phyloP scores from a whole-genome alignment of 441 rosid genomes.

The Syzygium malaccense region DNA sequence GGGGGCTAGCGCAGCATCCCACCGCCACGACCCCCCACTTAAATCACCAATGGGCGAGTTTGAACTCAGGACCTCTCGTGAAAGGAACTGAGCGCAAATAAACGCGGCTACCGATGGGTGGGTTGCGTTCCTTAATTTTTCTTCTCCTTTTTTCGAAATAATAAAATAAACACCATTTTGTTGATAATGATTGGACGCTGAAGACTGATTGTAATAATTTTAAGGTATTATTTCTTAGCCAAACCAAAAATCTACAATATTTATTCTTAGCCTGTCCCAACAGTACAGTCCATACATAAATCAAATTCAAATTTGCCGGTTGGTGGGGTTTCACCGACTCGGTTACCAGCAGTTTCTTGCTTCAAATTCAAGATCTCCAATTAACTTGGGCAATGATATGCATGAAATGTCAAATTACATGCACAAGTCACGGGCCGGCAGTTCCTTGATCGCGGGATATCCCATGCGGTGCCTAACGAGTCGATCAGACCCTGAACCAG shows the following conservation, averaged over 20 bases:
- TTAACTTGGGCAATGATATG: background rate
- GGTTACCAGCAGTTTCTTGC: background rate
- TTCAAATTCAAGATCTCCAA: background rate
- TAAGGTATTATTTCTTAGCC: background rate
- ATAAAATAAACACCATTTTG: background rate
- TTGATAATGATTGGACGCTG: background rate
- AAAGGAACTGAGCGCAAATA: too few relatives aligned
- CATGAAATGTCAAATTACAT: background rate
- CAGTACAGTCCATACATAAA: background rate
- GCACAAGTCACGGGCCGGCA: background rate
- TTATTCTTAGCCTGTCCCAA: background rate
- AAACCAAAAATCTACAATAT: background rate
- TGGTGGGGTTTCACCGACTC: background rate
- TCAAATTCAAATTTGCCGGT: background rate
- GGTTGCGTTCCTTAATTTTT: too few relatives aligned
- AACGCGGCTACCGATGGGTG: too few relatives aligned
- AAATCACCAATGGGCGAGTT: too few relatives aligned
- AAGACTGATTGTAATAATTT: background rate
- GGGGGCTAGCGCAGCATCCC: too few relatives aligned
- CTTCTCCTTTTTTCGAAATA: rapidly evolving
- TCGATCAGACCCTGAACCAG: too few relatives aligned
- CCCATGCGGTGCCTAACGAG: too few relatives aligned
- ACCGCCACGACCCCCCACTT: too few relatives aligned
- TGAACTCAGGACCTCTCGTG: too few relatives aligned
- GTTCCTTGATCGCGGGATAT: too few relatives aligned